Conservation (phyloP, 768 basidiomycete genomes). For the Galerina marginata region DNA sequence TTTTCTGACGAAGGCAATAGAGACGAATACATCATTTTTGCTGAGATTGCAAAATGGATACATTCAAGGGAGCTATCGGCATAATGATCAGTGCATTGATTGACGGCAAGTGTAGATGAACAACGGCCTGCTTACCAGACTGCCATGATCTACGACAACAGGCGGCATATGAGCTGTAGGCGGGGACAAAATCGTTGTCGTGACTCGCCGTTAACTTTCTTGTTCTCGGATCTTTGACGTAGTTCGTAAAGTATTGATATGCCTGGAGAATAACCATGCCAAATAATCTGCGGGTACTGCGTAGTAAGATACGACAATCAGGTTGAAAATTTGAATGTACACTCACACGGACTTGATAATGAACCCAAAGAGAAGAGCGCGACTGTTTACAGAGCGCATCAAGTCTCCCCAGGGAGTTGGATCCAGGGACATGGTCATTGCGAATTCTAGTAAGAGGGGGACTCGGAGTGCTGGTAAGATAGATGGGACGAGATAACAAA, state of each 20-base stretch:
- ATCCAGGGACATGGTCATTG: too few species aligned
- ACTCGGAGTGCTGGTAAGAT: too few species aligned
- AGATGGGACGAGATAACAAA: too few species aligned
- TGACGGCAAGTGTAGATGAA: neutral
- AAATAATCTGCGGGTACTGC: neutral
- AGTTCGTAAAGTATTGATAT: conserved; percentile 8
- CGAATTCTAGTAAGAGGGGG: too few species aligned
- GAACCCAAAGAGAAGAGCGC: neutral
- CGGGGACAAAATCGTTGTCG: neutral
- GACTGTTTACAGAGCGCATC: neutral
- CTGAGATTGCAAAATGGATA: conserved; percentile 2
- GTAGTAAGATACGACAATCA: neutral
- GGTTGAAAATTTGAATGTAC: too few species aligned
- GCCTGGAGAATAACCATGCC: conserved; percentile 4
- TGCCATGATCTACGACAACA: neutral
- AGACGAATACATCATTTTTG: conserved; percentile 1
- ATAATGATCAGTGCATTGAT: neutral
- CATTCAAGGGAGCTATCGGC: neutral
- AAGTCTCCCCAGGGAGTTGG: too few species aligned
- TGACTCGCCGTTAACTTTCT: neutral
- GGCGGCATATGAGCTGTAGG: neutral
- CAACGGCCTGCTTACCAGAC: neutral
- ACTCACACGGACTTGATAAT: neutral
- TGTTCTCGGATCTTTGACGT: neutral
- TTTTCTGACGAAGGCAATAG: neutral